Base-by-base conservation (phyloP, 164 flowering plant species). In the Chimonanthus praecox region DNA sequence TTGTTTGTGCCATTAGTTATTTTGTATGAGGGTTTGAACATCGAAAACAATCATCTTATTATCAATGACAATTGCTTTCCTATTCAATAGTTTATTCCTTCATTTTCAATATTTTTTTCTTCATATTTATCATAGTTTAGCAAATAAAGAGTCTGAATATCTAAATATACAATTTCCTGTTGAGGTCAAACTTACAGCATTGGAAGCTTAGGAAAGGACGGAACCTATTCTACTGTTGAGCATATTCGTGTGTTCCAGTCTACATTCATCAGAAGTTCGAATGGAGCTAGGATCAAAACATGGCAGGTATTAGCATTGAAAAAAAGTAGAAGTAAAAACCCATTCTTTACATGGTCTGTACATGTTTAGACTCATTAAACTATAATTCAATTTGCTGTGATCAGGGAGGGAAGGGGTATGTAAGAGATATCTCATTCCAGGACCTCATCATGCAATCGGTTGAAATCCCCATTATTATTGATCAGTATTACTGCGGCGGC, bases 281-380 rank as follows among this genome's bases (percentile, higher is more conserved):
- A 84, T 76, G 90, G 90, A 58, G 88, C 78, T 9, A 86, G 92
- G 75, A 90, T 90, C 78, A 90, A 90, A 79, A 90, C 92, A 76
- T 80, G 76, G 81, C 82, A 62, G 74, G 77, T 74, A 66, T 49
- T 5, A 5, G 51, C 51, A 49, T 49, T 49, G 33, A 33, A 33
- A 5, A 49, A 49, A 5, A 49, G 2, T 0, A 5, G 9, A 49
- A 9, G 51, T 2, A 49, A 49, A 9, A 49, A 49, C 7, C 51
- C 51, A 49, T 49, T 49, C 51, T 49, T 9, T 49, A 49, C 51
- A 49, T 9, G 9, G 2, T 5, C 51, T 49, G 0, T 49, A 49
- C 9, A 49, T 13, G 16, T 54, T 11, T 8, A 54, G 2, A 54
- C 16, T 11, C 5, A 5, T 54, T 11, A 10, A 16, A 54, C 60